phyloP scores from a whole-genome alignment of 495 filamentous ascomycete species.

The Hapsidospora chrysogenum region DNA sequence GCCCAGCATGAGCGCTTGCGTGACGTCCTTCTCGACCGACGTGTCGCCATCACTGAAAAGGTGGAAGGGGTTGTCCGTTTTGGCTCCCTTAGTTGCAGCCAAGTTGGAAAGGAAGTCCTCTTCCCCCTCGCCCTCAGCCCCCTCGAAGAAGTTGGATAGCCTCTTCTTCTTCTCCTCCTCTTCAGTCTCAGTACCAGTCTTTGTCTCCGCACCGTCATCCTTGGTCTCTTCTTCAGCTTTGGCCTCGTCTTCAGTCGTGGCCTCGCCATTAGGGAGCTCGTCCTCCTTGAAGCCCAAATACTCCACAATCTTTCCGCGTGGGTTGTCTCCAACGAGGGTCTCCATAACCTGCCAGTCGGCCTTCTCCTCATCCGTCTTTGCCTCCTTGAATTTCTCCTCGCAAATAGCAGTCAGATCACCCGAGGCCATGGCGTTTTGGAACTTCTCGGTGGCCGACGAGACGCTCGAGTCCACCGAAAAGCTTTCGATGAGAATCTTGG shows the following conservation, averaged over 20 bases:
- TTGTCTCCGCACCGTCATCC: slow-evolving; percentile 19
- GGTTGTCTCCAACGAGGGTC: slow-evolving; percentile 67
- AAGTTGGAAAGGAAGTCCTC: slow-evolving; percentile 75
- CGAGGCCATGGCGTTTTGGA: slow-evolving; percentile 65
- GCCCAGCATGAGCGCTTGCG: slow-evolving; percentile 70
- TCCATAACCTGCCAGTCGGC: slow-evolving; percentile 90
- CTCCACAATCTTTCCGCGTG: slow-evolving; percentile 62
- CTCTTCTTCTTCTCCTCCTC: slow-evolving; percentile 33
- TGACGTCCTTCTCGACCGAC: slow-evolving; percentile 71
- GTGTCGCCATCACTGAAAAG: slow-evolving; percentile 68
- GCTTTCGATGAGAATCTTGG: slow-evolving; percentile 64
- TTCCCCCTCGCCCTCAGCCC: slow-evolving; percentile 55
- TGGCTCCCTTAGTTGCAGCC: slow-evolving; percentile 32
- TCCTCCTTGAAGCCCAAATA: slow-evolving; percentile 70
- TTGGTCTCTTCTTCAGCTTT: slow-evolving; percentile 22
- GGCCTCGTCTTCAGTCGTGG: slow-evolving; percentile 15
- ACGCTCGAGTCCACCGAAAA: slow-evolving; percentile 83
- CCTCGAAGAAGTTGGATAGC: slow-evolving; percentile 64
- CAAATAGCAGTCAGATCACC: slow-evolving; percentile 69
- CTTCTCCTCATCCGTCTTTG: slow-evolving; percentile 76
- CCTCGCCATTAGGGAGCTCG: slow-evolving; percentile 31
- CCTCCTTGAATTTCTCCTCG: slow-evolving; percentile 53
- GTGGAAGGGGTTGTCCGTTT: slow-evolving; percentile 33
- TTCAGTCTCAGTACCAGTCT: too few relatives aligned
- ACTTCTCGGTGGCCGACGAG: slow-evolving; percentile 66